Conservation (phyloP, 345 rosid species). For the Salix caprea region DNA sequence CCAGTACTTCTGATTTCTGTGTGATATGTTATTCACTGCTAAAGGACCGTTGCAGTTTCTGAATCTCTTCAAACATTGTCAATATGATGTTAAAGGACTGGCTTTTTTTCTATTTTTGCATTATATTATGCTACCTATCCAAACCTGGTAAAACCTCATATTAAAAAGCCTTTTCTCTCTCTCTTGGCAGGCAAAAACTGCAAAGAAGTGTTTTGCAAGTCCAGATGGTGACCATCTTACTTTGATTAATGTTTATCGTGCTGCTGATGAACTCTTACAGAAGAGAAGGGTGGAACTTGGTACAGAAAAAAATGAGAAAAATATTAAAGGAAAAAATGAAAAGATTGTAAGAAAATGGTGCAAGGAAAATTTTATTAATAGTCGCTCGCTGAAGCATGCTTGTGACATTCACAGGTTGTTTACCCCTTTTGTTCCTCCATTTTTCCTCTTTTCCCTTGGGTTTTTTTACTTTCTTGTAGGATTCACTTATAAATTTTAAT, state of each 20-base stretch:
- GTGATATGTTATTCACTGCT: neutral
- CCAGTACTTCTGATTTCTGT: no score
- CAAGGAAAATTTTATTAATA: constrained; percentile 68
- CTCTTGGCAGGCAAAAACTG: constrained; percentile 59
- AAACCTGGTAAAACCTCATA: neutral
- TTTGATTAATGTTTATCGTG: constrained; percentile 71
- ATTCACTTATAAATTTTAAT: neutral
- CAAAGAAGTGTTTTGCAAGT: constrained; percentile 73
- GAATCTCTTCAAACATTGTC: neutral
- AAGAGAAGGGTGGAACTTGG: constrained; percentile 40
- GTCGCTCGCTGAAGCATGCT: constrained; percentile 78
- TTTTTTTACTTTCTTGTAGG: neutral
- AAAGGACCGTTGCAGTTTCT: neutral
- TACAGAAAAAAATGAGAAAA: constrained; percentile 36
- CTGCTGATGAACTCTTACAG: constrained; percentile 59
- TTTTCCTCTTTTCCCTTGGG: neutral
- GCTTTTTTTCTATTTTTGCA: neutral
- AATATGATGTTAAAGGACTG: neutral
- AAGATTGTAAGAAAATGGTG: constrained; percentile 83
- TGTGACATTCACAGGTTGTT: constrained; percentile 69
- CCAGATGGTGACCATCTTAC: constrained; percentile 91
- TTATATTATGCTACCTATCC: neutral
- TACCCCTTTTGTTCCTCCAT: neutral
- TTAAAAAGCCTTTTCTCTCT: constrained; percentile 7
- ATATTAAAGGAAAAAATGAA: constrained; percentile 21